These are phyloP conservation scores for Podaxis pistillaris DNA, from an alignment of 768 basidiomycete genomes.

Conservation along the genomic window DNA sequence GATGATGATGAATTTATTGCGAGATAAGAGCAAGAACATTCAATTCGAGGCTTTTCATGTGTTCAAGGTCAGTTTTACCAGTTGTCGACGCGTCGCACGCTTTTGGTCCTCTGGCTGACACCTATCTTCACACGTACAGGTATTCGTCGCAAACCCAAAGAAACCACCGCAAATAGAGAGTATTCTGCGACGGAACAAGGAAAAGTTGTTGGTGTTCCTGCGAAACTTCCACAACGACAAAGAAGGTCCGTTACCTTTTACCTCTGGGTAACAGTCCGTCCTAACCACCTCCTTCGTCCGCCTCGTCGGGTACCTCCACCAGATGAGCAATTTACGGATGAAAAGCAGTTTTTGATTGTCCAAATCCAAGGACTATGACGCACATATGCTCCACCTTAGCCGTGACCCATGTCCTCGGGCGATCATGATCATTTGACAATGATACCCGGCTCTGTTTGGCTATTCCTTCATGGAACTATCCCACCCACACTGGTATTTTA, in stretches of 20 bases:
- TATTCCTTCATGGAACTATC: neutral
- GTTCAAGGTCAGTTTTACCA: slow-evolving; percentile 77
- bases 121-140: slow-evolving; percentile 35
- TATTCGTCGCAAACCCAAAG: slow-evolving; percentile 99
- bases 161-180: slow-evolving; percentile 93
- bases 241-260: slow-evolving; percentile 61
- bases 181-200: slow-evolving; percentile 91
- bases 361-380: slow-evolving; percentile 79
- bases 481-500: neutral
- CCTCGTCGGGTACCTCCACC: neutral
- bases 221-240: slow-evolving; percentile 98
- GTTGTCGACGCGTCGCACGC: neutral
- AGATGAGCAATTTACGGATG: slow-evolving; percentile 98
- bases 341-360: slow-evolving; percentile 94
- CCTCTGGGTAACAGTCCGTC: neutral
- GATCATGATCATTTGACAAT: neutral
- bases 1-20: slow-evolving; percentile 99
- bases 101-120: neutral
- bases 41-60: slow-evolving; percentile 99
- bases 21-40: slow-evolving; percentile 99
- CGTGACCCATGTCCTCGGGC: neutral
- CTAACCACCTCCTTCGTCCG: neutral
- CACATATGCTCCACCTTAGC: neutral
- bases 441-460: neutral
- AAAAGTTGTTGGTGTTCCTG: slow-evolving; percentile 86